phyloP scores from a whole-genome alignment of 1,284 basidiomycete species.

The Ustanciosporium gigantosporum region DNA sequence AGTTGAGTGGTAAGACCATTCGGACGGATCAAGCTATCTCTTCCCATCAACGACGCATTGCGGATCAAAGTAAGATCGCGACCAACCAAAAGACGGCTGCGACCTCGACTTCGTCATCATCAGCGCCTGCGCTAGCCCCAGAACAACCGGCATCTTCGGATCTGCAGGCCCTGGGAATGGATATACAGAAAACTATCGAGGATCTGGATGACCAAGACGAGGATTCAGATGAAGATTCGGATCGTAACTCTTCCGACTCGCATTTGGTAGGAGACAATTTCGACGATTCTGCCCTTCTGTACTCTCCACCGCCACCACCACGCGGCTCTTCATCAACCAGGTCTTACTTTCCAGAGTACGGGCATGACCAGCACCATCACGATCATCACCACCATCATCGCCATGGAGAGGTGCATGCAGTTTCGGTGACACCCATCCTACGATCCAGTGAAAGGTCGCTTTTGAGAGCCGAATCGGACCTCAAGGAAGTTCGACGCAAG shows the following conservation, averaged over 20 bases:
- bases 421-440: not conserved
- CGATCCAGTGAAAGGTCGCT: conserved; percentile 21
- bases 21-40: conserved; percentile 11
- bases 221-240: not conserved
- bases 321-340: no score
- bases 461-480: conserved; percentile 24
- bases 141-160: not conserved
- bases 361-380: not conserved
- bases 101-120: not conserved
- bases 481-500: conserved; percentile 3
- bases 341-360: not conserved
- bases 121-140: conserved; percentile 2
- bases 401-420: not conserved
- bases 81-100: not conserved
- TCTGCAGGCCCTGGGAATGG: conserved; percentile 10
- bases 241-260: not conserved
- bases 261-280: not conserved
- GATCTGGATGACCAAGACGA: conserved; percentile 16
- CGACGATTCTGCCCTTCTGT: not conserved
- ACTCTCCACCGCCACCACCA: not conserved
- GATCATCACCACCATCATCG: not conserved
- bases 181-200: conserved; percentile 8
- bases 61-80: conserved; percentile 1
- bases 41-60: conserved; percentile 14
- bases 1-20: conserved; percentile 13